Conservation (phyloP, 768 basidiomycete genomes). For the Lactifluus subvellereus region DNA sequence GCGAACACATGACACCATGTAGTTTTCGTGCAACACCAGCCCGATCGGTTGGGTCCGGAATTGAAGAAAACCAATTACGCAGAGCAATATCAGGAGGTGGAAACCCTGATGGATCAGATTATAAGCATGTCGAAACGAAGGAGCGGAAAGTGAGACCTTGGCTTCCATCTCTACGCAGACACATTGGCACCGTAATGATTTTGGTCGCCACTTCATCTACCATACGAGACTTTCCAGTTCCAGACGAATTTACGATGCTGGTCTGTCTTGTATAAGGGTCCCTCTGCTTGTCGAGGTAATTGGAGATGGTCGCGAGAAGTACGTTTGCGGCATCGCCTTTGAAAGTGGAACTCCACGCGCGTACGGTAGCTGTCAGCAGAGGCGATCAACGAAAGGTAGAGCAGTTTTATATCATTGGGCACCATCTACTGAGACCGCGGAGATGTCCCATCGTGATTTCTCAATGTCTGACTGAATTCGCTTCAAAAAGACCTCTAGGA, state of each 20-base stretch:
- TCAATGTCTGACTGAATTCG: not conserved
- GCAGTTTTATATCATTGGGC: too few species aligned
- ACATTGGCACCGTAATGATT: conserved; percentile 3
- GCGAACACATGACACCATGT: not conserved
- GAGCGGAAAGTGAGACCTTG: not conserved
- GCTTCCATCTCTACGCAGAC: not conserved
- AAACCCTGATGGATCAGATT: not conserved
- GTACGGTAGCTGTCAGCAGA: not conserved
- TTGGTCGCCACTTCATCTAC: not conserved
- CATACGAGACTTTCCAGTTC: conserved; percentile 2
- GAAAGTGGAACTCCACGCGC: not conserved
- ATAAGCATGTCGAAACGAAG: not conserved
- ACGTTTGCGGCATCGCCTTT: not conserved
- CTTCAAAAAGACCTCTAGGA: not conserved
- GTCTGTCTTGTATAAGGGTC: not conserved
- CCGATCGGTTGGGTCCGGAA: not conserved
- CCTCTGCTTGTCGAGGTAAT: not conserved
- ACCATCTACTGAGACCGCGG: not conserved
- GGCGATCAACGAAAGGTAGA: not conserved
- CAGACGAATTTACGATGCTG: not conserved
- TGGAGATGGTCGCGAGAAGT: not conserved
- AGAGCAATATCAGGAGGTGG: not conserved
- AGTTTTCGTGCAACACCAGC: not conserved
- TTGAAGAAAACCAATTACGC: not conserved
- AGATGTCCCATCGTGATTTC: too few species aligned